Evolutionary conservation across 2,329 filamentous ascomycete genomes (phyloP).

Genomic region (Xylaria sp.): DNA sequence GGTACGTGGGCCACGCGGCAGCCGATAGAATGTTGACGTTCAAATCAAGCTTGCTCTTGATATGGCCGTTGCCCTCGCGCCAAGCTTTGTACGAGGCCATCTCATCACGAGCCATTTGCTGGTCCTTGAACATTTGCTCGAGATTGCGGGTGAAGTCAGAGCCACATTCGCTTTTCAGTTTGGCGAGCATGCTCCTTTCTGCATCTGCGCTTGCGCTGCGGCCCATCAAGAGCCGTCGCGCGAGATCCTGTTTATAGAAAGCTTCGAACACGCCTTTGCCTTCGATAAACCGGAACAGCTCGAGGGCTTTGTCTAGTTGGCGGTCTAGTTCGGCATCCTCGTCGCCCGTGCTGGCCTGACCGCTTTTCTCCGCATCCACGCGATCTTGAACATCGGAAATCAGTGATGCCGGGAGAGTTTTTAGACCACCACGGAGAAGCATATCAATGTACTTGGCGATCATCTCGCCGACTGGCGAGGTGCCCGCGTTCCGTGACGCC

Average conservation of each 20-base stretch:
- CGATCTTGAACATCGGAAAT: slow-evolving; percentile 70
- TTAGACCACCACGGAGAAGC: slow-evolving; percentile 86
- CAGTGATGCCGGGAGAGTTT: slow-evolving; percentile 77
- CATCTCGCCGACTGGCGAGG: slow-evolving; percentile 97
- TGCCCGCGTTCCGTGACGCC: slow-evolving; percentile 80
- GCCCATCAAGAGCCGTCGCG: slow-evolving; percentile 87
- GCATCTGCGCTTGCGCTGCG: slow-evolving; percentile 94
- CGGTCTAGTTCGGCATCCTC: slow-evolving; percentile 92
- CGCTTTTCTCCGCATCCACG: slow-evolving; percentile 66
- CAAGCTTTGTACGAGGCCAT: slow-evolving; percentile 86
- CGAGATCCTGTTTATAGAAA: slow-evolving; percentile 98
- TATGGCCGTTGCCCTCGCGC: slow-evolving; percentile 59
- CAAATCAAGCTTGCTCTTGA: slow-evolving; percentile 71
- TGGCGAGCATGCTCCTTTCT: slow-evolving; percentile 92
- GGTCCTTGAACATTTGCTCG: slow-evolving; percentile 99
- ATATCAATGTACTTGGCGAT: slow-evolving; percentile 96
- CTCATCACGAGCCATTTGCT: slow-evolving; percentile 91
- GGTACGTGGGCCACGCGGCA: slow-evolving; percentile 92
- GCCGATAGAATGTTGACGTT: slow-evolving; percentile 91
- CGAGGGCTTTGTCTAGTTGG: slow-evolving; percentile 90
- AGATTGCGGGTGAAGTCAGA: slow-evolving; percentile 95
- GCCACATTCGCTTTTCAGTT: slow-evolving; percentile 92
- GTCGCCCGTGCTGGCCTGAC: slow-evolving; percentile 76
- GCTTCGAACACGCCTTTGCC: slow-evolving; percentile 98
- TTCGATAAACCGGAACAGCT: slow-evolving; percentile 95